A percentile compares a stretch with the other conserved stretches of the same genome.
Evolutionary conservation across 768 basidiomycete species (phyloP).

Genomic region (Naganishia vishniacii): DNA sequence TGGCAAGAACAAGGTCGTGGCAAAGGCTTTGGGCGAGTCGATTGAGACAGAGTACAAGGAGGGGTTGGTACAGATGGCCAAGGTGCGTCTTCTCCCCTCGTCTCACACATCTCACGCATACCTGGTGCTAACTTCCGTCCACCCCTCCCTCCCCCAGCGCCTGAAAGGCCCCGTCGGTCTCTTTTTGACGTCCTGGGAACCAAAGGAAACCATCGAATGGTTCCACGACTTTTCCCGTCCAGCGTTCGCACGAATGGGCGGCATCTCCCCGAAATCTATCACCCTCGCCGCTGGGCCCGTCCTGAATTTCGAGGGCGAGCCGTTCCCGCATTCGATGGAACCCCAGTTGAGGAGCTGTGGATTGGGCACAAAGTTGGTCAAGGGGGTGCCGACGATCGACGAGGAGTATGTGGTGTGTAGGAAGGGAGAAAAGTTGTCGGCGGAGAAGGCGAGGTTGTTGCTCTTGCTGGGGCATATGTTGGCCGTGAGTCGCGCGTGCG

Average conservation of each 20-base stretch:
- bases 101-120: too few relatives aligned
- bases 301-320: slow-evolving; percentile 59
- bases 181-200: slow-evolving; percentile 81
- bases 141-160: slow-evolving; percentile 59
- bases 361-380: slow-evolving; percentile 69
- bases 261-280: slow-evolving; percentile 67
- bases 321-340: slow-evolving; percentile 95
- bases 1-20: slow-evolving; percentile 76
- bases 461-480: slow-evolving; percentile 86
- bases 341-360: slow-evolving; percentile 91
- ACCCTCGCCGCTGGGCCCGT: slow-evolving; percentile 75
- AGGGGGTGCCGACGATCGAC: slow-evolving; percentile 78
- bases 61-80: slow-evolving; percentile 72
- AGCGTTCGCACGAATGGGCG: slow-evolving; percentile 87
- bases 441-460: slow-evolving; percentile 85
- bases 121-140: too few relatives aligned
- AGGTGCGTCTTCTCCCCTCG: slow-evolving; percentile 59
- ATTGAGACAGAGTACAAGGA: slow-evolving; percentile 75
- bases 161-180: slow-evolving; percentile 92
- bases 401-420: slow-evolving; percentile 78
- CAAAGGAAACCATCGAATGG: slow-evolving; percentile 90
- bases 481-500: slow-evolving; percentile 56
- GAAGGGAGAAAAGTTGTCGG: slow-evolving; percentile 68
- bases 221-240: slow-evolving; percentile 82
- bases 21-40: slow-evolving; percentile 84